These are phyloP conservation scores for Sarocladium brachiariae DNA, from an alignment of 2,329 filamentous ascomycete genomes.

Conservation along the genomic window DNA sequence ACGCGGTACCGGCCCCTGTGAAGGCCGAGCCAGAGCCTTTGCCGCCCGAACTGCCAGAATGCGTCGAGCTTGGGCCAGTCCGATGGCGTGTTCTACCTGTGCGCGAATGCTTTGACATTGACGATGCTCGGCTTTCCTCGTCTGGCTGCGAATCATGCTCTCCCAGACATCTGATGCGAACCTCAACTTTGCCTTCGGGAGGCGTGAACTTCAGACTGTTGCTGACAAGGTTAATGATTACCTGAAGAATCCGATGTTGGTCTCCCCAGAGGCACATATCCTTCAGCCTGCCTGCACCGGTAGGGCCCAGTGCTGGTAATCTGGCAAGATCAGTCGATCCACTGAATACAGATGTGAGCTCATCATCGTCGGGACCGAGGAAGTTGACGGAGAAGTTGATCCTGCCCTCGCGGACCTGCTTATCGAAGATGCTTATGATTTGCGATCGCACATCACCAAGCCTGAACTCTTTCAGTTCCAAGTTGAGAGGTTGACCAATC, in stretches of 20 bases:
- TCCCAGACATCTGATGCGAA: constrained; percentile 68
- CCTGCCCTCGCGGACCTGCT: constrained; percentile 73
- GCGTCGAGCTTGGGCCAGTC: constrained; percentile 41
- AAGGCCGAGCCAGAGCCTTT: constrained; percentile 16
- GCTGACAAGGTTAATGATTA: constrained; percentile 89
- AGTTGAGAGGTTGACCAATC: constrained; percentile 72
- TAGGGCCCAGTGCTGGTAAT: constrained; percentile 55
- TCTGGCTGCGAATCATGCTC: constrained; percentile 32
- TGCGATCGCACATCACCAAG: constrained; percentile 80
- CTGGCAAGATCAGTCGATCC: constrained; percentile 21
- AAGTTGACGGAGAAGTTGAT: constrained; percentile 71
- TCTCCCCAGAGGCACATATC: constrained; percentile 93
- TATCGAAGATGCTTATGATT: constrained; percentile 79
- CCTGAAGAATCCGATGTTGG: constrained; percentile 81
- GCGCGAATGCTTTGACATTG: constrained; percentile 40
- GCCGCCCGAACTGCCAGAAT: constrained; percentile 38
- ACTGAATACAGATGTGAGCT: constrained; percentile 20
- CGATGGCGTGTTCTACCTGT: constrained; percentile 36
- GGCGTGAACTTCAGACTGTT: constrained; percentile 92
- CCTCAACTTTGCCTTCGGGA: constrained; percentile 63
- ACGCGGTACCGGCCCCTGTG: constrained; percentile 37
- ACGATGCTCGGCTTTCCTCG: constrained; percentile 45
- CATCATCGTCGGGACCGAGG: constrained; percentile 28
- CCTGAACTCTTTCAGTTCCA: constrained; percentile 81
- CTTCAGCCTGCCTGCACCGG: constrained; percentile 61